Conservation (phyloP, 2,329 filamentous ascomycete species). For the Colletotrichum abscissum region DNA sequence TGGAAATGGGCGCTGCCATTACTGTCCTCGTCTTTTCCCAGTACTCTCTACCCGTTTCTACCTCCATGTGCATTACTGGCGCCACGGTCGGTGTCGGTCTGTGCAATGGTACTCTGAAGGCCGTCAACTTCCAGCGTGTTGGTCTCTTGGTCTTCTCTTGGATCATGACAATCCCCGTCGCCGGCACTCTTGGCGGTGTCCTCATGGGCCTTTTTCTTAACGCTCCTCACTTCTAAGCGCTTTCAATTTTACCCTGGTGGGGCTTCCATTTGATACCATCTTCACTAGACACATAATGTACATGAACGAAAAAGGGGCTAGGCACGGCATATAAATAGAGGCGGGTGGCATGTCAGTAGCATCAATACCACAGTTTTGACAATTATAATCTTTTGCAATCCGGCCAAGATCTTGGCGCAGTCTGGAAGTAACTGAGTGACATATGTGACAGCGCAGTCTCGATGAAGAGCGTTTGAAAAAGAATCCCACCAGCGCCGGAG, state of each 20-base stretch:
- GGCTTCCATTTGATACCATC: slow-evolving; percentile 11
- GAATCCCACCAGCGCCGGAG: background rate
- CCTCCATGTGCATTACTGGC: slow-evolving; percentile 83
- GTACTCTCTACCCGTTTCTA: slow-evolving; percentile 80
- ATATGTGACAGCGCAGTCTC: background rate
- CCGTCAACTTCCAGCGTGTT: slow-evolving; percentile 82
- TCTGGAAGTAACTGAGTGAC: background rate
- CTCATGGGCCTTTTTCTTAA: slow-evolving; percentile 55
- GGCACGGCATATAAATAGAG: slow-evolving; percentile 11
- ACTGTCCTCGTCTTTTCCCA: slow-evolving; percentile 82
- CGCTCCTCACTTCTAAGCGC: slow-evolving; percentile 43
- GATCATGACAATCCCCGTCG: slow-evolving; percentile 63
- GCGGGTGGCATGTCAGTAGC: background rate
- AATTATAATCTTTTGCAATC: background rate
- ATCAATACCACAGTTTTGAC: background rate
- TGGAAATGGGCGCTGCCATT: slow-evolving; percentile 84
- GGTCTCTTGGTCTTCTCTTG: slow-evolving; percentile 74
- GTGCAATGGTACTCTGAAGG: slow-evolving; percentile 77
- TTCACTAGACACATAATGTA: slow-evolving; percentile 28
- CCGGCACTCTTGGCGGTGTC: slow-evolving; percentile 52
- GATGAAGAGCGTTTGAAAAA: background rate
- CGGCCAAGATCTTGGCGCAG: background rate
- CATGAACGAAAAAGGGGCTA: background rate
- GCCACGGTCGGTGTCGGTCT: slow-evolving; percentile 83
- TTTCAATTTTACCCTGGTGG: background rate